These are phyloP conservation scores for Hanseniaspora guilliermondii DNA, from an alignment of 805 yeast species.

Conservation along the genomic window DNA sequence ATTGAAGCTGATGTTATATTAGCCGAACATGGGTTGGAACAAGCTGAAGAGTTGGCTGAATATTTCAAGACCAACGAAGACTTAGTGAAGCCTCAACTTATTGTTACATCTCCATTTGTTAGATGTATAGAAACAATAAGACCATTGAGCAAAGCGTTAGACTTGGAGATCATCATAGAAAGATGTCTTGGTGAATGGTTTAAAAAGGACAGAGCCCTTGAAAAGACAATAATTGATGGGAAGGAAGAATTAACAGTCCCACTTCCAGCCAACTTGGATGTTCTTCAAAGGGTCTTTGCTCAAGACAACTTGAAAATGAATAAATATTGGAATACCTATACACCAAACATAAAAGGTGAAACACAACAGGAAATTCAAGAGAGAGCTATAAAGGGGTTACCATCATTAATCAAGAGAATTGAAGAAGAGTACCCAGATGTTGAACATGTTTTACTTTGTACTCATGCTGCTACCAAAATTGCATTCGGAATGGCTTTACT, in stretches of 20 bases:
- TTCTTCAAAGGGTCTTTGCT: constrained; percentile 44
- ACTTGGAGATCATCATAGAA: constrained; percentile 53
- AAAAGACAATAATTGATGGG: constrained; percentile 6
- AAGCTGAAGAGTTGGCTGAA: constrained; percentile 67
- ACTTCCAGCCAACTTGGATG: constrained; percentile 43
- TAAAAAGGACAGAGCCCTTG: constrained; percentile 46
- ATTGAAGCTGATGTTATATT: constrained; percentile 80
- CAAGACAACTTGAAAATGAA: constrained; percentile 26
- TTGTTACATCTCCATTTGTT: constrained; percentile 76
- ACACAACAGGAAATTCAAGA: constrained; percentile 53
- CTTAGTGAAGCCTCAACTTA: constrained; percentile 51
- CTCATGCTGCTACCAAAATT: constrained; percentile 90
- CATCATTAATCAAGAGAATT: constrained; percentile 43
- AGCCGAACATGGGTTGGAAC: constrained; percentile 78
- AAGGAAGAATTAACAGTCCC: constrained; percentile 37
- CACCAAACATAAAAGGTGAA: constrained; percentile 64
- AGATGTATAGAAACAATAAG: constrained; percentile 74
- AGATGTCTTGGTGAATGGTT: constrained; percentile 91
- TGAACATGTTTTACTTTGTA: constrained; percentile 55
- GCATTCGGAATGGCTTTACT: constrained; percentile 71
- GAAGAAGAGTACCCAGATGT: constrained; percentile 47
- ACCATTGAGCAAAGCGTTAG: constrained; percentile 52
- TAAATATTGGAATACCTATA: constrained; percentile 42
- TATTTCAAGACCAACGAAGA: constrained; percentile 23
- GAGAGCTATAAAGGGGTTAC: constrained; percentile 48